phyloP scores from a whole-genome alignment of 768 basidiomycete genomes.

The Suillus lakei region DNA sequence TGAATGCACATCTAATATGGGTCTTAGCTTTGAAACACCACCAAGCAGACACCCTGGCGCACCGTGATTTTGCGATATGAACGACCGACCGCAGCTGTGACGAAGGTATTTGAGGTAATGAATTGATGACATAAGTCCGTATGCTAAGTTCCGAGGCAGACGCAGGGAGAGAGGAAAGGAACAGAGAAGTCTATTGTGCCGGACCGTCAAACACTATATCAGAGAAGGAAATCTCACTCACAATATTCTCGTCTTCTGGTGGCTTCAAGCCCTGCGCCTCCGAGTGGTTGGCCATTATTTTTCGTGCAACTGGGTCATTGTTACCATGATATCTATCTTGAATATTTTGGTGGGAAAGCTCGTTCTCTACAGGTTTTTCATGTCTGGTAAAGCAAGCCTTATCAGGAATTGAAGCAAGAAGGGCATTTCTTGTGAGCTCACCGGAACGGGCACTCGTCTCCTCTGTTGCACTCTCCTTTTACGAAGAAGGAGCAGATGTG shows the following conservation, averaged over 20 bases:
- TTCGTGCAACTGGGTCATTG: constrained; percentile 93
- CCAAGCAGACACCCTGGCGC: constrained; percentile 16
- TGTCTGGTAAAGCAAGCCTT: constrained; percentile 54
- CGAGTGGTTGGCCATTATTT: constrained; percentile 83
- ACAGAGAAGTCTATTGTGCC: constrained; percentile 74
- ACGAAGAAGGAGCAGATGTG: constrained; percentile 94
- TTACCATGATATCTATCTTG: constrained; percentile 92
- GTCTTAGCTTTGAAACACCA: constrained; percentile 3
- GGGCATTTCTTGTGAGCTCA: constrained; percentile 30
- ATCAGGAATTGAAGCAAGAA: constrained; percentile 5
- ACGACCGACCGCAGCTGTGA: constrained; percentile 82
- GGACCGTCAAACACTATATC: constrained; percentile 10
- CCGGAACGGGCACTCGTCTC: constrained; percentile 90
- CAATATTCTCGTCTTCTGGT: constrained; percentile 87
- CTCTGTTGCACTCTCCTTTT: constrained; percentile 94
- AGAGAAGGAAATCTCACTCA: constrained; percentile 46
- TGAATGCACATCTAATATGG: constrained; percentile 80
- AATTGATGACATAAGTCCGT: constrained; percentile 71
- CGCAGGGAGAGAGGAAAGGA: constrained; percentile 75
- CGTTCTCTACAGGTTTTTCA: constrained; percentile 85
- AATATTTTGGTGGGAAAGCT: constrained; percentile 88
- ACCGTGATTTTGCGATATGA: constrained; percentile 82
- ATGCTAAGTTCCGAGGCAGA: constrained; percentile 74
- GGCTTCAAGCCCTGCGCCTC: constrained; percentile 82
- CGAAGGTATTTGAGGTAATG: constrained; percentile 66